Conservation (phyloP, 139 green algal genomes). For the Tetradesmus lagerheimii region DNA sequence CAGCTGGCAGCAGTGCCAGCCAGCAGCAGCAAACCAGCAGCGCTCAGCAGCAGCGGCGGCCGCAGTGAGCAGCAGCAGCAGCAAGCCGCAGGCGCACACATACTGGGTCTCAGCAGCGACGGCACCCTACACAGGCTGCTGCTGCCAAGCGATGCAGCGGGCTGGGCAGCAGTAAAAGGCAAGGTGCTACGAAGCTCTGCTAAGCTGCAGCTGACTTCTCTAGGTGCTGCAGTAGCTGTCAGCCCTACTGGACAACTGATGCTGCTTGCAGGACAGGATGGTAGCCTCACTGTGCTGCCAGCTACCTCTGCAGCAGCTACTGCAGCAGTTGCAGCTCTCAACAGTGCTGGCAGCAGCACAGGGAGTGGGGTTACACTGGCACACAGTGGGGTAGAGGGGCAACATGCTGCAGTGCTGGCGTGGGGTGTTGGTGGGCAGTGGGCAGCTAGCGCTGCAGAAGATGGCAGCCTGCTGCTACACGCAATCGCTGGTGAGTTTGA, state of each 20-base stretch:
- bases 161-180: neutral
- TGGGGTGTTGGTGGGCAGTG: neutral
- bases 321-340: constrained; percentile 7
- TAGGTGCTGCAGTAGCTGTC: neutral
- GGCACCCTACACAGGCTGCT: constrained; percentile 25
- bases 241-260: neutral
- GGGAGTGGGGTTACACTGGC: neutral
- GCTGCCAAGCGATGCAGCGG: constrained; percentile 20
- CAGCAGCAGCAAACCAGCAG: neutral
- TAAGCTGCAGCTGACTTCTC: neutral
- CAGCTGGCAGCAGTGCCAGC: neutral
- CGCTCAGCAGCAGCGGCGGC: constrained; percentile 8
- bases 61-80: neutral
- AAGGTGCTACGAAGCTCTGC: constrained; percentile 19
- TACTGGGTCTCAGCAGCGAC: constrained; percentile 9
- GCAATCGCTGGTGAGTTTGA: neutral
- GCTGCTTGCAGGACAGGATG: constrained; percentile 15
- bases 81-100: neutral
- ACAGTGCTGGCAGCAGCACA: neutral
- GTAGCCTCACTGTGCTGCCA: neutral
- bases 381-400: neutral
- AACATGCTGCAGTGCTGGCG: neutral
- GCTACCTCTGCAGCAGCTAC: constrained; percentile 6
- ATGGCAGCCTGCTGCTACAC: constrained; percentile 43
- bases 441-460: neutral